phyloP scores from a whole-genome alignment of 805 yeast species.

The Lachancea cidri region DNA sequence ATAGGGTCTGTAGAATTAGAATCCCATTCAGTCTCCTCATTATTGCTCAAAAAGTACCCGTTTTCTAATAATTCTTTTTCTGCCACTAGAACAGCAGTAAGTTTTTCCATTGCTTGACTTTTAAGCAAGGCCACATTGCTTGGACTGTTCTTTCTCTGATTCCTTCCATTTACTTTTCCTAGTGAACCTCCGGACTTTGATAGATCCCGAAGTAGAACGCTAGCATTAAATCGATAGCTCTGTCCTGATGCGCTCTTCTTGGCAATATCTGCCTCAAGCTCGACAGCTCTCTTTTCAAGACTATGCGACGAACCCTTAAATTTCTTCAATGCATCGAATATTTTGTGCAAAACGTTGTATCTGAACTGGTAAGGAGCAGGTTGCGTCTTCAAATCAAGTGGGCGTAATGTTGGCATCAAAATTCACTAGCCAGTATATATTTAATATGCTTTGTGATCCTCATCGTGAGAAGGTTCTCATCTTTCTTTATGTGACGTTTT shows the following conservation, averaged over 20 bases:
- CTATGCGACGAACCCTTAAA: conserved; percentile 1
- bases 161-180: conserved; percentile 3
- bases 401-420: conserved; percentile 17
- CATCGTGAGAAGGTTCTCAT: background rate
- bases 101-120: conserved; percentile 16
- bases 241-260: conserved; percentile 24
- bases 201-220: conserved; percentile 29
- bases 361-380: conserved; percentile 32
- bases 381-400: conserved; percentile 26
- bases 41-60: conserved; percentile 18
- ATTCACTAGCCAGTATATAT: background rate
- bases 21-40: conserved; percentile 5
- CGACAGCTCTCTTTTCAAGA: conserved; percentile 20
- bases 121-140: conserved; percentile 4
- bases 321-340: conserved; percentile 10
- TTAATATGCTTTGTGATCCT: background rate
- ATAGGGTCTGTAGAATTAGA: conserved; percentile 3
- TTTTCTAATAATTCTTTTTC: conserved; percentile 17
- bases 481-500: background rate
- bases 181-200: conserved; percentile 27
- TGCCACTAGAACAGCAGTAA: conserved; percentile 18
- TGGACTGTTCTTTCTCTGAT: conserved; percentile 3
- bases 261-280: conserved; percentile 26
- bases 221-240: conserved; percentile 29
- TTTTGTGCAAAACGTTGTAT: conserved; percentile 25